phyloP scores from a whole-genome alignment of 495 filamentous ascomycete genomes.

The Neurospora sp. region DNA sequence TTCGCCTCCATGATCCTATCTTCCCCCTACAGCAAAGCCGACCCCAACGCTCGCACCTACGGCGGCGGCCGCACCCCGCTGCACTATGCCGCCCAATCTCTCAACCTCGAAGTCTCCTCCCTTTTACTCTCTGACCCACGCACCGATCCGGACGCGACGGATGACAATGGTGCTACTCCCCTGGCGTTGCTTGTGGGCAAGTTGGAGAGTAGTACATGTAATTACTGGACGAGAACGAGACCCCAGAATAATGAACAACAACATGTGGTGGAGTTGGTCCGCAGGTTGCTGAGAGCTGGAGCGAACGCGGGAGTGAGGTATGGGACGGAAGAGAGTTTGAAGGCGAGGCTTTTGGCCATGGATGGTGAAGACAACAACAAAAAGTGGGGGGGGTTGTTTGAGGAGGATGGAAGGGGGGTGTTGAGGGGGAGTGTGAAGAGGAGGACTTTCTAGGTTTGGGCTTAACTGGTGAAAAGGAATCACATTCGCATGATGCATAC shows the following conservation, averaged over 20 bases:
- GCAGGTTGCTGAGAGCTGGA: neutral
- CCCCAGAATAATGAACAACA: too few relatives aligned
- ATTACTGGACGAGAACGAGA: too few relatives aligned
- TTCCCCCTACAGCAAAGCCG: neutral
- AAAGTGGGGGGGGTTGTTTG: neutral
- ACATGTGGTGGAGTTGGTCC: neutral
- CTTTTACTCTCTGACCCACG: neutral
- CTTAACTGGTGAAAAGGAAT: too few relatives aligned
- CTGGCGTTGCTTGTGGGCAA: neutral
- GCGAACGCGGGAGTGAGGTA: constrained; percentile 2
- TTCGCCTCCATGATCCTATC: neutral
- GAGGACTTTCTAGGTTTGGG: neutral
- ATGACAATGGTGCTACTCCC: constrained; percentile 4
- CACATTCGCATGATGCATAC: too few relatives aligned
- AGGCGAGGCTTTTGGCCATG: neutral
- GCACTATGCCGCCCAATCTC: constrained; percentile 9
- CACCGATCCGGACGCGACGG: constrained; percentile 4
- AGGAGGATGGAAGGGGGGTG: neutral
- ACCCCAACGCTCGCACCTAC: neutral
- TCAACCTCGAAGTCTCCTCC: constrained; percentile 3
- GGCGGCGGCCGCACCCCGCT: constrained; percentile 6
- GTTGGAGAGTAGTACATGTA: neutral
- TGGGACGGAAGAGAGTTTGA: neutral
- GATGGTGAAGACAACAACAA: neutral
- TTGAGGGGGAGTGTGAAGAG: neutral